A percentile compares a stretch with the other conserved stretches of the same genome.
Conservation (phyloP, 2,329 filamentous ascomycete species). For the Cyphellophora attinorum region DNA sequence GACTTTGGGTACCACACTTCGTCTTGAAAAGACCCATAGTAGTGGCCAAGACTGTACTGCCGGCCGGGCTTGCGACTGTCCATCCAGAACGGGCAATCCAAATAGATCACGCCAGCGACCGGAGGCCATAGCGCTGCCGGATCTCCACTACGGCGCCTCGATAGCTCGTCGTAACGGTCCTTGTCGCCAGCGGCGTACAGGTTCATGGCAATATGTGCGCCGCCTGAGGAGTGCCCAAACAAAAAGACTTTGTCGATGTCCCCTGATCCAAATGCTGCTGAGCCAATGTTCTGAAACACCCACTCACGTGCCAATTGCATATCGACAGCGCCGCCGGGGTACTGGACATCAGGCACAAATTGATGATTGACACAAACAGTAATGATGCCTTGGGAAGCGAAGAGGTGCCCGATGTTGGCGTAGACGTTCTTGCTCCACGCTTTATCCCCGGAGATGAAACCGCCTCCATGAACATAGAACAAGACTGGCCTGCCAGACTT, state of each 20-base stretch:
- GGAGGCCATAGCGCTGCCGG: background rate
- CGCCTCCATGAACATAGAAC: constrained; percentile 1
- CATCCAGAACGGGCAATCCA: background rate
- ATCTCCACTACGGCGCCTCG: no score
- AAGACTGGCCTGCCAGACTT: background rate
- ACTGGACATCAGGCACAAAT: background rate
- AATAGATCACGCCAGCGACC: background rate
- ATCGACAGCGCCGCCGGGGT: background rate
- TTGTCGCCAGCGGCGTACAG: background rate
- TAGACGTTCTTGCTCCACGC: background rate
- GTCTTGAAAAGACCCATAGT: background rate
- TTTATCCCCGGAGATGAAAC: constrained; percentile 2
- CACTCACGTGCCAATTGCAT: background rate
- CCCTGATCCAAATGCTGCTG: background rate
- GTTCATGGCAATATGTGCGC: background rate
- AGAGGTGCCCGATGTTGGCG: background rate
- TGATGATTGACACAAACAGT: background rate
- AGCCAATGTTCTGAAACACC: background rate
- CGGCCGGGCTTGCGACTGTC: background rate
- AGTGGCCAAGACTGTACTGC: background rate
- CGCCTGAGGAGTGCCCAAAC: background rate
- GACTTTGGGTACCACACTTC: background rate
- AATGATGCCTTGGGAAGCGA: background rate
- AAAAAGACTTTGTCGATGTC: background rate
- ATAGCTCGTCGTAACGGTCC: background rate